Evolutionary conservation across 768 basidiomycete species (phyloP).

Genomic region (Lactarius evosmus): DNA sequence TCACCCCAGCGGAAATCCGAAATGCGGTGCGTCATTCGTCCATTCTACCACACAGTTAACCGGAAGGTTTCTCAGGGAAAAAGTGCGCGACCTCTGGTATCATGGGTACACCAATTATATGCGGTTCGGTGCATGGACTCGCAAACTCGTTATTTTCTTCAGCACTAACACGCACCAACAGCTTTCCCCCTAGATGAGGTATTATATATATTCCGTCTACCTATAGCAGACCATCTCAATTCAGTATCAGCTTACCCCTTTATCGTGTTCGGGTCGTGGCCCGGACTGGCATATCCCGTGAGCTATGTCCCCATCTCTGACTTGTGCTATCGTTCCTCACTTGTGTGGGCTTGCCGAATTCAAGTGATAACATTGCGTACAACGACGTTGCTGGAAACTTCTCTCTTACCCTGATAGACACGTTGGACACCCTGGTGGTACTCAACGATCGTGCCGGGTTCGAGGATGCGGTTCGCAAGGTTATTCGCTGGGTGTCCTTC

Average conservation of each 20-base stretch:
- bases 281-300: slow-evolving; percentile 84
- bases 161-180: slow-evolving; percentile 33
- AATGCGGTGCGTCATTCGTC: slow-evolving; percentile 45
- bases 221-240: slow-evolving; percentile 8
- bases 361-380: slow-evolving; percentile 64
- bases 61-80: slow-evolving; percentile 46
- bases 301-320: slow-evolving; percentile 32
- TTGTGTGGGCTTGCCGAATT: slow-evolving; percentile 34
- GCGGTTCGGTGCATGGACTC: slow-evolving; percentile 57
- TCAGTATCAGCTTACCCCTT: slow-evolving; percentile 65
- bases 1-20: slow-evolving; percentile 53
- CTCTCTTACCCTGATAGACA: slow-evolving; percentile 78
- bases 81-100: slow-evolving; percentile 77
- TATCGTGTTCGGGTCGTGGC: slow-evolving; percentile 85
- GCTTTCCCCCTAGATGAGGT: slow-evolving; percentile 90
- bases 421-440: slow-evolving; percentile 88
- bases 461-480: slow-evolving; percentile 76
- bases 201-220: slow-evolving; percentile 23
- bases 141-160: slow-evolving; percentile 24
- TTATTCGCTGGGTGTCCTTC: slow-evolving; percentile 82
- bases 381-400: slow-evolving; percentile 97
- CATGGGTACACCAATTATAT: slow-evolving; percentile 91
- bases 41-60: neutral
- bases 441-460: slow-evolving; percentile 76
- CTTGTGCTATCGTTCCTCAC: slow-evolving; percentile 3